A percentile compares a stretch with the other conserved stretches of the same genome.
These are phyloP conservation scores for Sextonia rubra DNA, from an alignment of 164 flowering plant species.

Conservation along the genomic window DNA sequence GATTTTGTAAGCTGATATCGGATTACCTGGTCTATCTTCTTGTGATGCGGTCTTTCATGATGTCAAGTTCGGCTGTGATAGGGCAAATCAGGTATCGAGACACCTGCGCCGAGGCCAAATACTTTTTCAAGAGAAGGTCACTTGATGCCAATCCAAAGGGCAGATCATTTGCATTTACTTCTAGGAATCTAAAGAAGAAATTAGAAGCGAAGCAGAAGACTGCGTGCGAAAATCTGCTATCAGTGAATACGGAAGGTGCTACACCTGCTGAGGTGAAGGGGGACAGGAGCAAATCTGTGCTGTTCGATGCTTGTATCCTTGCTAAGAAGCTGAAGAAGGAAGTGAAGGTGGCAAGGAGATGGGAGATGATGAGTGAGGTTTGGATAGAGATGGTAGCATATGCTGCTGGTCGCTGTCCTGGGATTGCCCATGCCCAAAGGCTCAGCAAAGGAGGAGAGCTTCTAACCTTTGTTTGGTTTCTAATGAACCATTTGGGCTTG, in stretches of 20 bases:
- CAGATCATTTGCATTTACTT: no score
- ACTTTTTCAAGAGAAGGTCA: not conserved
- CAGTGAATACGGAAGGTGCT: not conserved
- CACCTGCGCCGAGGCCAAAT: not conserved
- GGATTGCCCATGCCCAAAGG: not conserved
- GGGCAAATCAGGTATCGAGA: constrained; percentile 1
- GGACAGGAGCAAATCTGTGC: constrained; percentile 11
- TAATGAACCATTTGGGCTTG: constrained; percentile 7
- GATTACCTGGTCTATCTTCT: constrained; percentile 13
- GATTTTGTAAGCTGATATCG: not conserved
- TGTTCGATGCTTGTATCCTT: constrained; percentile 7
- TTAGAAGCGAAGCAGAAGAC: not conserved
- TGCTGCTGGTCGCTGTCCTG: constrained; percentile 2
- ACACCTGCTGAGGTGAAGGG: constrained; percentile 2
- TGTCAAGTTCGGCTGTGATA: not conserved
- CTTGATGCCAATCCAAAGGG: no score
- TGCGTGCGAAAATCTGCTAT: constrained; percentile 2
- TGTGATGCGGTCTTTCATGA: not conserved
- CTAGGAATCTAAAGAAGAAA: no score
- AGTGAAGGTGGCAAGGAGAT: not conserved
- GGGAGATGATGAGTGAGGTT: constrained; percentile 9
- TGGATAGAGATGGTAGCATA: constrained; percentile 11
- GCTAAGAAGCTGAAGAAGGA: not conserved
- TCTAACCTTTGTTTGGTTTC: constrained; percentile 5
- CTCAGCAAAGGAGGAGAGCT: constrained; percentile 13